Percentiles rank a stretch among this genome's conserved stretches.
phyloP scores from a whole-genome alignment of 352 stramenopile genomes.

The Paralagenidium karlingii region DNA sequence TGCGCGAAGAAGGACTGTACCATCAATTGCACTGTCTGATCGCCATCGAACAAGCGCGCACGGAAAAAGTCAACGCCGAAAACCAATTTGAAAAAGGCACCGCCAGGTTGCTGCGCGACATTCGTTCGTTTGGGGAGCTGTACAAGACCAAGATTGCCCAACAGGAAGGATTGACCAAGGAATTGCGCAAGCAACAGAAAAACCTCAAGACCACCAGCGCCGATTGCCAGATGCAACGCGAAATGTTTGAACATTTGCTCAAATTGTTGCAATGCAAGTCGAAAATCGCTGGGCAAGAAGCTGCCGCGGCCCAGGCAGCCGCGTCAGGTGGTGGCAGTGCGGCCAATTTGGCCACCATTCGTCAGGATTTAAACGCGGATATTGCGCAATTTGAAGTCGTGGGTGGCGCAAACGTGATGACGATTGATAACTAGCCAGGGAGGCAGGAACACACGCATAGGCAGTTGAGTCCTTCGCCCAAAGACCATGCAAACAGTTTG shows the following conservation, averaged over 20 bases:
- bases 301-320: slow-evolving; percentile 4
- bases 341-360: slow-evolving; percentile 14
- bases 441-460: too few relatives aligned
- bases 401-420: slow-evolving; percentile 76
- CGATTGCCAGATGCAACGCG: slow-evolving; percentile 62
- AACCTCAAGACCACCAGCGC: slow-evolving; percentile 70
- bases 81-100: slow-evolving; percentile 78
- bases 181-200: slow-evolving; percentile 85
- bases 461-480: too few relatives aligned
- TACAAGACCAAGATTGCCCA: slow-evolving; percentile 88
- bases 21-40: slow-evolving; percentile 73
- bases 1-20: slow-evolving; percentile 81
- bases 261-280: slow-evolving; percentile 73
- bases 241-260: slow-evolving; percentile 78
- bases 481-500: too few relatives aligned
- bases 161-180: slow-evolving; percentile 83
- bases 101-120: slow-evolving; percentile 70
- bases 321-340: background rate
- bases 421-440: slow-evolving; percentile 47
- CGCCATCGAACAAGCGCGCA: slow-evolving; percentile 53
- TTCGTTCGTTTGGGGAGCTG: slow-evolving; percentile 80
- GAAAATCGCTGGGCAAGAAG: slow-evolving; percentile 20
- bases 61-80: slow-evolving; percentile 79
- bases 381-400: slow-evolving; percentile 68
- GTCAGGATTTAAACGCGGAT: slow-evolving; percentile 50